Base-by-base conservation (phyloP, 768 basidiomycete genomes). In the Trametes coccinea region DNA sequence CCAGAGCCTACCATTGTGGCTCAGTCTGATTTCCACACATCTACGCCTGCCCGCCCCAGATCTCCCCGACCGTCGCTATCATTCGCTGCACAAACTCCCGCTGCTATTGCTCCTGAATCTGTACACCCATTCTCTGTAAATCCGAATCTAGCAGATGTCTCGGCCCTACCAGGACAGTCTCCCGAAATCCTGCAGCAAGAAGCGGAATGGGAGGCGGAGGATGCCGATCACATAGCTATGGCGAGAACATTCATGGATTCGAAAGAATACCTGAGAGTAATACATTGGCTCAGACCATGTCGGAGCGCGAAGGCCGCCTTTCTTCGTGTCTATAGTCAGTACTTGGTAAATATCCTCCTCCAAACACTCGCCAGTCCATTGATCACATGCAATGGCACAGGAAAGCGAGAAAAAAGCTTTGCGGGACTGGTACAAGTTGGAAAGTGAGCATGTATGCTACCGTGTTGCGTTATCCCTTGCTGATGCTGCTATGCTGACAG, bases 361-460 rank as follows among this genome's bases (percentile, higher is more conserved):
- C 31, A 50, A 16, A 30, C 33, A 53, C 49, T 8, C 46, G 13
- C n/a, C 41, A 41, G 39, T 59, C 46, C 14, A 62, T 55, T 56
- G 46, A 41, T 56, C 56, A 40, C 63, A 51, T 39, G 44, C 29
- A 56, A 17, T 31, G 50, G 62, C 50, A 30, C 67, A 96, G 95
- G 87, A 88, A 11, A 85, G 86, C 59, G 95, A 98, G 77, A 89
- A 89, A 70, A 85, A 84, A 66, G 86, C 92, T 0, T 82, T 90
- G 67, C 82, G 90, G 67, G 87, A 90, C 60, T 94, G 92, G 92
- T 91, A 93, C 76, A 87, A 87, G 75, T 78, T 88, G 66, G 84
- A 90, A 69, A 85, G 92, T 89, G 64, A 64, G 86, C 78, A 31
- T 10, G 30, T 17, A 4, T 6, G 16, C 45, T 5, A 16, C 5